phyloP scores from a whole-genome alignment of 495 filamentous ascomycete genomes.

The Penicillium flavigenum region DNA sequence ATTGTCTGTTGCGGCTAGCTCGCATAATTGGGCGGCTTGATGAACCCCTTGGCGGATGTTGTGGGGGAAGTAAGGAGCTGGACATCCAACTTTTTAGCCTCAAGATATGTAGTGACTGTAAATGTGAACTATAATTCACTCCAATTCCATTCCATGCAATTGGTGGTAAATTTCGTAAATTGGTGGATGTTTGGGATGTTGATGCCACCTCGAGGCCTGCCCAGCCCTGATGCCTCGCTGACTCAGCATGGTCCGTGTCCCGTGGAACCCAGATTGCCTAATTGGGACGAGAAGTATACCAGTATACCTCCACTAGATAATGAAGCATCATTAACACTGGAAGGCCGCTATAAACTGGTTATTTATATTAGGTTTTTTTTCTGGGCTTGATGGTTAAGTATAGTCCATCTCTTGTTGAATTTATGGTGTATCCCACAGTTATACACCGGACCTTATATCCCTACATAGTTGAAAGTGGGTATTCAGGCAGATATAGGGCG shows the following conservation, averaged over 20 bases:
- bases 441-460: too few relatives aligned
- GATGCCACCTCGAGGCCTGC: not conserved
- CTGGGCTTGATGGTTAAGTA: not conserved
- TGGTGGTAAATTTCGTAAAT: not conserved
- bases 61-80: not conserved
- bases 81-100: not conserved
- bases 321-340: not conserved
- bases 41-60: conserved; percentile 4
- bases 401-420: not conserved
- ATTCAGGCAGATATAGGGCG: too few relatives aligned
- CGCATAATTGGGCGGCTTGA: conserved; percentile 7
- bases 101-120: not conserved
- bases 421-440: not conserved
- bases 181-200: not conserved
- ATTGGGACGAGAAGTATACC: not conserved
- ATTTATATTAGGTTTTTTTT: not conserved
- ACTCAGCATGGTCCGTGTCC: conserved; percentile 5
- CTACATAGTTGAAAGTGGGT: too few relatives aligned
- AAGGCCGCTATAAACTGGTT: not conserved
- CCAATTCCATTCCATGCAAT: not conserved
- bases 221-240: not conserved
- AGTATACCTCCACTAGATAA: not conserved
- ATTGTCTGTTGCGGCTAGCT: conserved; percentile 6
- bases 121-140: not conserved
- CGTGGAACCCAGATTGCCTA: not conserved